These are phyloP conservation scores for Fraxinus pennsylvanica DNA, from an alignment of 257 asterid genomes.

Conservation along the genomic window DNA sequence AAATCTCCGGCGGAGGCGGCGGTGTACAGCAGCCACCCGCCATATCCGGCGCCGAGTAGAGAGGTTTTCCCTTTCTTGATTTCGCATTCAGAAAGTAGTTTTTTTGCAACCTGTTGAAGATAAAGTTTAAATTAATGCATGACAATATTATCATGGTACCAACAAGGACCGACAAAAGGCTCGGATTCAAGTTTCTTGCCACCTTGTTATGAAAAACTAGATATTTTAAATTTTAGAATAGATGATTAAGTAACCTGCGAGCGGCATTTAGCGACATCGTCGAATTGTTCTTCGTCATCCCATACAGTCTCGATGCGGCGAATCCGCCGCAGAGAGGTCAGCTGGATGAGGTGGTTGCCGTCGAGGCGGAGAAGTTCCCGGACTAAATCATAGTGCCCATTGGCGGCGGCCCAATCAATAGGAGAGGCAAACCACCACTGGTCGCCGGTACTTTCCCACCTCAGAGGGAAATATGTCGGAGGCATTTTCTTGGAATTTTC, in stretches of 20 bases:
- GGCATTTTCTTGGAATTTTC: slow-evolving; percentile 44
- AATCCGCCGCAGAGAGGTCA: slow-evolving; percentile 78
- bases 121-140: neutral
- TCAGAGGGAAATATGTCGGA: slow-evolving; percentile 74
- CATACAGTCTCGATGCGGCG: slow-evolving; percentile 97
- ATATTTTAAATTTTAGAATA: no score
- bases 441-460: slow-evolving; percentile 99
- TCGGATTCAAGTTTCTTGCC: neutral
- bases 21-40: slow-evolving; percentile 95
- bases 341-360: slow-evolving; percentile 82
- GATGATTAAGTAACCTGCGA: slow-evolving; percentile 24
- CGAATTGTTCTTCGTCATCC: slow-evolving; percentile 91
- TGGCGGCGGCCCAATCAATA: slow-evolving; percentile 95
- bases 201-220: neutral
- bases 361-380: slow-evolving; percentile 90
- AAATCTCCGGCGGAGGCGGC: slow-evolving; percentile 93
- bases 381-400: slow-evolving; percentile 87
- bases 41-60: slow-evolving; percentile 72
- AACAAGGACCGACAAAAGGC: neutral
- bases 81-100: slow-evolving; percentile 63
- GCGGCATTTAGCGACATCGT: slow-evolving; percentile 74
- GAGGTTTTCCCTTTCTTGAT: slow-evolving; percentile 60
- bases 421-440: slow-evolving; percentile 99
- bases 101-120: slow-evolving; percentile 48
- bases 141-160: neutral